phyloP scores from a whole-genome alignment of 352 stramenopile species.

The Thalassiosira livingstoniorum region DNA sequence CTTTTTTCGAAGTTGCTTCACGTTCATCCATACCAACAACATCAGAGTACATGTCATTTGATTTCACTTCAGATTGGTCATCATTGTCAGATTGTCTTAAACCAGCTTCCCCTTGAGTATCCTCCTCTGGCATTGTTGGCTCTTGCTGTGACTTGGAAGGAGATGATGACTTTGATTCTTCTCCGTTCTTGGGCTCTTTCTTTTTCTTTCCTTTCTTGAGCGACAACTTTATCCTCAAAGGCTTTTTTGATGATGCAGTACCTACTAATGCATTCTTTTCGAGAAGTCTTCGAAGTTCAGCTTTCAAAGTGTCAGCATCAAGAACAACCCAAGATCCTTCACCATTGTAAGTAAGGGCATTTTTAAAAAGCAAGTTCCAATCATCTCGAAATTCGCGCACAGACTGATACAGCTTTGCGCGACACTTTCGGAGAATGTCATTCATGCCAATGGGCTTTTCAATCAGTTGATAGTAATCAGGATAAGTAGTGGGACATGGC shows the following conservation, averaged over 20 bases:
- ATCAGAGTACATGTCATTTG: constrained; percentile 12
- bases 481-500: constrained; percentile 77
- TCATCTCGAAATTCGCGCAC: constrained; percentile 78
- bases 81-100: constrained; percentile 9
- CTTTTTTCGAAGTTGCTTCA: constrained; percentile 14
- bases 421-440: constrained; percentile 84
- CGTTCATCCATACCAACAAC: constrained; percentile 43
- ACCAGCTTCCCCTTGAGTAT: too few species aligned
- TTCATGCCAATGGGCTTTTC: constrained; percentile 86
- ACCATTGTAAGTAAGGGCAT: constrained; percentile 85
- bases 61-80: neutral
- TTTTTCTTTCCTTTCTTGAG: constrained; percentile 67
- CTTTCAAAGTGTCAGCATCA: constrained; percentile 72
- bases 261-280: constrained; percentile 74
- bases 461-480: constrained; percentile 85
- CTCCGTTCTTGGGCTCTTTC: constrained; percentile 5
- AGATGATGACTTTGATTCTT: constrained; percentile 10
- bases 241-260: constrained; percentile 59
- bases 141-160: constrained; percentile 1
- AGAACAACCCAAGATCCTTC: constrained; percentile 82
- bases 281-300: constrained; percentile 78
- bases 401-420: constrained; percentile 73
- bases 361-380: constrained; percentile 84
- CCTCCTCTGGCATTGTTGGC: neutral
- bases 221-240: constrained; percentile 82